Evolutionary conservation across 352 stramenopile species (phyloP).

Genomic region (Globisporangium parvum): DNA sequence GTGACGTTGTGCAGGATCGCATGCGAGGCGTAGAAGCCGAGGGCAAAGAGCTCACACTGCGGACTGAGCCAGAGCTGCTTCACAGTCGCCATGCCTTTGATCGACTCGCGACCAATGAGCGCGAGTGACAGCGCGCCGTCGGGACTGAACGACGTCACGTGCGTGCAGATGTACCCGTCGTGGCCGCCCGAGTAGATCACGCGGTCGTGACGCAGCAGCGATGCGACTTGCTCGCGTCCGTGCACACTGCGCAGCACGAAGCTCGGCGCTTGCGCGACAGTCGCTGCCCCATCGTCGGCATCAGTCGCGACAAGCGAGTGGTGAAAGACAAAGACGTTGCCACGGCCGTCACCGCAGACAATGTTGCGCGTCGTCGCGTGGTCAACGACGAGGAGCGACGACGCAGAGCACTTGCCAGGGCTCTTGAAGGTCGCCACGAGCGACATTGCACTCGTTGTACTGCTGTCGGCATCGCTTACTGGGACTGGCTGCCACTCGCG

Average conservation of each 20-base stretch:
- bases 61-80: constrained; percentile 51
- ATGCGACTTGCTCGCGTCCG: constrained; percentile 63
- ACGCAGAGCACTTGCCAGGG: constrained; percentile 50
- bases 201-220: constrained; percentile 34
- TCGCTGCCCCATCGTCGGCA: neutral
- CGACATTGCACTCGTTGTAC: constrained; percentile 11
- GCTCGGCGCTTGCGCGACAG: constrained; percentile 8
- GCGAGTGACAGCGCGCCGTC: constrained; percentile 24
- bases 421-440: constrained; percentile 46
- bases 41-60: constrained; percentile 55
- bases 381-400: constrained; percentile 47
- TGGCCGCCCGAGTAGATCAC: constrained; percentile 66
- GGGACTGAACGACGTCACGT: constrained; percentile 20
- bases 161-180: constrained; percentile 78
- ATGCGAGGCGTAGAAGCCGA: constrained; percentile 74
- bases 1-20: constrained; percentile 74
- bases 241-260: constrained; percentile 48
- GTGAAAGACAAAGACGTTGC: constrained; percentile 60
- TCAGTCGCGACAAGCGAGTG: constrained; percentile 16
- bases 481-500: constrained; percentile 45
- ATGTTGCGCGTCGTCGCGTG: constrained; percentile 36
- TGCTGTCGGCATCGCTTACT: constrained; percentile 1
- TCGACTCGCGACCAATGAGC: constrained; percentile 49
- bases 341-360: constrained; percentile 66
- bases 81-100: constrained; percentile 75